phyloP scores from a whole-genome alignment of 2,329 filamentous ascomycete genomes.

The Zarea fungicola region DNA sequence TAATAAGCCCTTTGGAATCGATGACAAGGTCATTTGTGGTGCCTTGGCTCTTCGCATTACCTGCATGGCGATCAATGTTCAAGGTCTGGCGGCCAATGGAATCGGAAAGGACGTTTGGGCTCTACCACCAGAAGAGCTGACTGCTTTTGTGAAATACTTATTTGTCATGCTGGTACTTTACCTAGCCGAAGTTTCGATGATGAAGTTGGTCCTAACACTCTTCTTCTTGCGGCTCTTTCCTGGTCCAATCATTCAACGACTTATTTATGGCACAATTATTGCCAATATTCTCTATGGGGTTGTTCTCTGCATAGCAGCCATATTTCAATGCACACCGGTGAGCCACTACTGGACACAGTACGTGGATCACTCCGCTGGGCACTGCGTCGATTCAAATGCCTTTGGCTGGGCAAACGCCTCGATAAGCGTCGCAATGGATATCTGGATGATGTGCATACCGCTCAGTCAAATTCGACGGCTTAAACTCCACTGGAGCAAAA shows the following conservation, averaged over 20 bases:
- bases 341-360: conserved; percentile 48
- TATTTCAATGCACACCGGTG: conserved; percentile 49
- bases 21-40: conserved; percentile 32
- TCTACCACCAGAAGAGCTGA: conserved; percentile 35
- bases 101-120: conserved; percentile 49
- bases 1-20: conserved; percentile 31
- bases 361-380: conserved; percentile 39
- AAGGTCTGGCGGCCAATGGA: conserved; percentile 33
- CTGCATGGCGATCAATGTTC: conserved; percentile 25
- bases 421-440: conserved; percentile 48
- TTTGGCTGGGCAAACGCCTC: conserved; percentile 47
- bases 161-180: conserved; percentile 41
- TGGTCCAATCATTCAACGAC: conserved; percentile 27
- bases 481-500: conserved; percentile 42
- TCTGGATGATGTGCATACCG: conserved; percentile 48
- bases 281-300: conserved; percentile 36
- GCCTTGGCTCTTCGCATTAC: conserved; percentile 25
- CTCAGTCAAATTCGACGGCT: conserved; percentile 38
- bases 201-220: conserved; percentile 47
- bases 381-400: conserved; percentile 44
- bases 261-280: conserved; percentile 38
- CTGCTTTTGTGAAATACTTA: no score
- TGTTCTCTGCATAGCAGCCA: conserved; percentile 35
- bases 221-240: conserved; percentile 55
- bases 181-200: conserved; percentile 39